Conservation (phyloP, 371 early-diverging fungal species). For the Rhizopus microsporus region DNA sequence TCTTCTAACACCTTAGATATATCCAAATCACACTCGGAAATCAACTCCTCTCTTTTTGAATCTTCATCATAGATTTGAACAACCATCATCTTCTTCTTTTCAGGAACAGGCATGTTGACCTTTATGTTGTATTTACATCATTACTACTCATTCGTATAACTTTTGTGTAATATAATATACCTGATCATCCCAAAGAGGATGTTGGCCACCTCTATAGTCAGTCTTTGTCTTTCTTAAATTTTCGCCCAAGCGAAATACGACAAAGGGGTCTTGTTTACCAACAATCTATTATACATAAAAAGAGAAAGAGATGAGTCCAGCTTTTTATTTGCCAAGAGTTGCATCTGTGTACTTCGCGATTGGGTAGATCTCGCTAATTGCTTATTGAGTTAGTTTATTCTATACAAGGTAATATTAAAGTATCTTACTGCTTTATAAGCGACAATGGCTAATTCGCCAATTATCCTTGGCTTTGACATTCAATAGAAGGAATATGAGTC, state of each 20-base stretch:
- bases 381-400: background rate
- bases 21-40: conserved; percentile 68
- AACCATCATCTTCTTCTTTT: conserved; percentile 39
- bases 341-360: conserved; percentile 39
- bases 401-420: background rate
- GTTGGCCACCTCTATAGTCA: conserved; percentile 51
- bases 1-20: conserved; percentile 57
- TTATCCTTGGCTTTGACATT: conserved; percentile 32
- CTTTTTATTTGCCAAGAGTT: background rate
- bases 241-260: conserved; percentile 45
- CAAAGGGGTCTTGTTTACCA: conserved; percentile 55
- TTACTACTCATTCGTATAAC: background rate
- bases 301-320: background rate
- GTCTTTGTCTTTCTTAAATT: conserved; percentile 41
- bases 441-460: conserved; percentile 51
- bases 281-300: conserved; percentile 28
- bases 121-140: conserved; percentile 1
- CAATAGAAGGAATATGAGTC: conserved; percentile 2
- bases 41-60: conserved; percentile 56
- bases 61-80: conserved; percentile 54
- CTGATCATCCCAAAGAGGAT: conserved; percentile 57
- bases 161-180: conserved; percentile 21
- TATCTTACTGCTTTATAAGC: conserved; percentile 50
- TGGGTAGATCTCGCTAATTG: conserved; percentile 46
- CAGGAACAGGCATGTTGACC: conserved; percentile 49